Conservation (phyloP, 2,329 filamentous ascomycete species). For the Chrysoporthe deuterocubensis region DNA sequence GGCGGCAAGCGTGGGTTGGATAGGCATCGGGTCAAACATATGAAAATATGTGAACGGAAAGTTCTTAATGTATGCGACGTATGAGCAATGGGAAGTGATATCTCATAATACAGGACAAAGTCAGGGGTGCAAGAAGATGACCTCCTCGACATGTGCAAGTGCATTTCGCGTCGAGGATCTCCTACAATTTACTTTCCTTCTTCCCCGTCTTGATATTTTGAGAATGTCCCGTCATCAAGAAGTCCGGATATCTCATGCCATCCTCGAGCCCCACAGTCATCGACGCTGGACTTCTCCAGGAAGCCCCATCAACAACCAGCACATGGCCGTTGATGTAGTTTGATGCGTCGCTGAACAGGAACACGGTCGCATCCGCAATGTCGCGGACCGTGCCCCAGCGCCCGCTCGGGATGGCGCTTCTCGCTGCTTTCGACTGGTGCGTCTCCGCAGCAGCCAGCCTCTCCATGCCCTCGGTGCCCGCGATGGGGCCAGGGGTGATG, state of each 20-base stretch:
- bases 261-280: constrained; percentile 51
- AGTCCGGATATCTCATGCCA: constrained; percentile 58
- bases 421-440: constrained; percentile 40
- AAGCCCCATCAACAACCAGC: constrained; percentile 72
- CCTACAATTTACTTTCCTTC: constrained; percentile 37
- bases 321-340: constrained; percentile 85
- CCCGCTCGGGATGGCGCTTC: constrained; percentile 68
- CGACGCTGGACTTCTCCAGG: constrained; percentile 57
- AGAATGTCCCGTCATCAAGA: constrained; percentile 46
- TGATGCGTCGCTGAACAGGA: constrained; percentile 81
- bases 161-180: too few relatives aligned
- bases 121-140: neutral
- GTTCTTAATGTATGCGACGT: too few relatives aligned
- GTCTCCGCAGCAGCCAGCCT: constrained; percentile 55
- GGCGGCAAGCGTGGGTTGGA: neutral
- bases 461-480: constrained; percentile 79
- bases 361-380: constrained; percentile 91
- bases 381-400: constrained; percentile 81
- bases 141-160: neutral
- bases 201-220: constrained; percentile 45
- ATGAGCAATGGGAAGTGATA: too few relatives aligned
- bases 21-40: neutral
- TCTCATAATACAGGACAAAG: neutral
- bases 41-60: too few relatives aligned
- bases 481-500: constrained; percentile 86